Evolutionary conservation across 2,329 filamentous ascomycete genomes (phyloP).

Genomic region (Colletotrichum shisoi): DNA sequence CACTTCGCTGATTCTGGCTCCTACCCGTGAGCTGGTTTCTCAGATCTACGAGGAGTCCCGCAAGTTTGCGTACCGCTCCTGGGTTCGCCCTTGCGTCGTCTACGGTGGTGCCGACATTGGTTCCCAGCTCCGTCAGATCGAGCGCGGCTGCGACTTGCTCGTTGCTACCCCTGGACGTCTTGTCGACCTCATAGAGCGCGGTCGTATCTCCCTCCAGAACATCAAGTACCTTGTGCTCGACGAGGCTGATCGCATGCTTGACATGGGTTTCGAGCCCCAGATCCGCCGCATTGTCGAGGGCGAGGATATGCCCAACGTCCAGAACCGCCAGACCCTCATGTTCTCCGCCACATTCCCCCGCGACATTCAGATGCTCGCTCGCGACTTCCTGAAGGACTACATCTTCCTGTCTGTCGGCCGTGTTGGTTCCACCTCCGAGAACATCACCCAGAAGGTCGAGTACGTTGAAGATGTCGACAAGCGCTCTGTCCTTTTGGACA

Average conservation of each 20-base stretch:
- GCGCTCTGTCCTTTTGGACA: slow-evolving; percentile 95
- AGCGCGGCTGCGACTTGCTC: slow-evolving; percentile 94
- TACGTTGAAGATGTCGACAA: slow-evolving; percentile 98
- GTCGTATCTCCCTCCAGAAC: slow-evolving; percentile 94
- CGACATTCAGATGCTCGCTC: slow-evolving; percentile 98
- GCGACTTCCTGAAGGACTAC: slow-evolving; percentile 99
- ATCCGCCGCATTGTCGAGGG: slow-evolving; percentile 98
- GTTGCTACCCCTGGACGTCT: slow-evolving; percentile 97
- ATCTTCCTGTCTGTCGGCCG: slow-evolving; percentile 98
- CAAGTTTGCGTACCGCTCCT: slow-evolving; percentile 98
- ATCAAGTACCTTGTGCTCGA: slow-evolving; percentile 99
- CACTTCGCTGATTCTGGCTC: slow-evolving; percentile 92
- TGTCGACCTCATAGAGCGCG: slow-evolving; percentile 97
- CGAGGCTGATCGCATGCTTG: slow-evolving; percentile 99
- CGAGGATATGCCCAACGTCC: slow-evolving; percentile 91
- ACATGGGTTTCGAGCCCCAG: slow-evolving; percentile 99
- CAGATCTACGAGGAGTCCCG: slow-evolving; percentile 98
- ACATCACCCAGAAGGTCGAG: slow-evolving; percentile 98
- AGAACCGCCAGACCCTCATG: slow-evolving; percentile 96
- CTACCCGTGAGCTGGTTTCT: slow-evolving; percentile 96
- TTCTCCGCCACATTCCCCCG: slow-evolving; percentile 99
- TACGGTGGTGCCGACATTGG: slow-evolving; percentile 99
- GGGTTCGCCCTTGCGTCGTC: slow-evolving; percentile 97
- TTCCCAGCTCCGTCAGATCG: slow-evolving; percentile 96
- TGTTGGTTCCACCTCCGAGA: slow-evolving; percentile 99